phyloP scores from a whole-genome alignment of 768 basidiomycete species.

The Infundibulicybe gibba region DNA sequence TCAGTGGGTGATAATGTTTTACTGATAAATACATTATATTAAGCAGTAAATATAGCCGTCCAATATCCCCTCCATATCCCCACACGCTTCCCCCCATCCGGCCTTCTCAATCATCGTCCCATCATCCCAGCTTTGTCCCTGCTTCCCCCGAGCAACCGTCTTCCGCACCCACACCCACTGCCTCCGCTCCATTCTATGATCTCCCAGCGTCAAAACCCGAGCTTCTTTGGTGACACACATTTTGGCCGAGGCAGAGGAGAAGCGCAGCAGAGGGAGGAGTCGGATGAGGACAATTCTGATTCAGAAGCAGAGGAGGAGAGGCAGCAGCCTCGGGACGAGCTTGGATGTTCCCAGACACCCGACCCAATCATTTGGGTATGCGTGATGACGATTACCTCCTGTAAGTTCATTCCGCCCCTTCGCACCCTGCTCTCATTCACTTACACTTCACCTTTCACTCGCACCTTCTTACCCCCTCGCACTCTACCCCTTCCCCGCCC shows the following conservation, averaged over 20 bases:
- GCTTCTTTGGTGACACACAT: slow-evolving; percentile 70
- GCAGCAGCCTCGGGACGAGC: slow-evolving; percentile 48
- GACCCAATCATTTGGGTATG: slow-evolving; percentile 58
- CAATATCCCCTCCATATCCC: slow-evolving; percentile 61
- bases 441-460: too few species aligned
- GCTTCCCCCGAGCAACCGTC: slow-evolving; percentile 15
- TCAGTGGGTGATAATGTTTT: slow-evolving; percentile 48
- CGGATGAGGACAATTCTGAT: slow-evolving; percentile 14
- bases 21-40: slow-evolving; percentile 1
- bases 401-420: too few species aligned
- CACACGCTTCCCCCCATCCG: slow-evolving; percentile 64
- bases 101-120: slow-evolving; percentile 26
- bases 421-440: too few species aligned
- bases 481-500: too few species aligned
- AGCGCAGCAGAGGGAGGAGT: slow-evolving; percentile 8
- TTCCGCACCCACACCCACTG: slow-evolving; percentile 14
- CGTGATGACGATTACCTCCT: slow-evolving; percentile 18
- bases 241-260: slow-evolving; percentile 15
- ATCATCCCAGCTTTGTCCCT: slow-evolving; percentile 14
- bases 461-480: too few species aligned
- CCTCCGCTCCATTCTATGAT: slow-evolving; percentile 38
- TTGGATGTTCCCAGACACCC: slow-evolving; percentile 75
- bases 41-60: slow-evolving; percentile 40
- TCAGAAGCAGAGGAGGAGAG: slow-evolving; percentile 42
- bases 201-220: slow-evolving; percentile 83